Evolutionary conservation across 345 rosid genomes (phyloP).

Genomic region (Eucalyptus cladocalyx): DNA sequence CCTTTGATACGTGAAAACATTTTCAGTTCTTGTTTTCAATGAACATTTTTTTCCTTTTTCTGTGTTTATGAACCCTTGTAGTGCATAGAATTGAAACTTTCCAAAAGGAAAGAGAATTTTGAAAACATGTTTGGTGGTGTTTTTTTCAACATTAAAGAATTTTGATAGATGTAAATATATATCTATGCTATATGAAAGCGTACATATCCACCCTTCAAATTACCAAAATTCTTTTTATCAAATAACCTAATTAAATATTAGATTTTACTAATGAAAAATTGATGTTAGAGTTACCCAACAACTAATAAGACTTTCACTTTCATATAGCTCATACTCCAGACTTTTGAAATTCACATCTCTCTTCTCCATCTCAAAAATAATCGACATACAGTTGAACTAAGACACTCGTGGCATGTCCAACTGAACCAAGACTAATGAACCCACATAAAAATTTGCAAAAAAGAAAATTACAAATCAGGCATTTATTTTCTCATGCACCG

Average conservation of each 20-base stretch:
- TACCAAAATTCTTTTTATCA: not conserved
- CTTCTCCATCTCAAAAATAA: not conserved
- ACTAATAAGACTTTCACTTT: not conserved
- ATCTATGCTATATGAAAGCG: not conserved
- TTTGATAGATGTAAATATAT: not conserved
- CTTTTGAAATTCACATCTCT: not conserved
- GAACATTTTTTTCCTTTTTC: not conserved
- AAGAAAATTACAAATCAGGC: not conserved
- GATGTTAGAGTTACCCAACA: not conserved
- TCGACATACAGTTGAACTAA: not conserved
- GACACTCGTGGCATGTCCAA: not conserved
- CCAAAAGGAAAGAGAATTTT: not conserved
- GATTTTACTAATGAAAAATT: not conserved
- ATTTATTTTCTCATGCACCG: not conserved
- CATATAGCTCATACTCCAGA: not conserved
- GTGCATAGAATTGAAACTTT: not conserved
- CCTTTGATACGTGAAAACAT: not conserved
- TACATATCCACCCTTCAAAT: not conserved
- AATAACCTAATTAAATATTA: not conserved
- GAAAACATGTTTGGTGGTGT: not conserved
- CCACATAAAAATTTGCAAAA: not conserved
- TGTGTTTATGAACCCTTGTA: not conserved
- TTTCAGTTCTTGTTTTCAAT: not conserved
- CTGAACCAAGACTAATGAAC: not conserved
- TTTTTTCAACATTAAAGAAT: not conserved